Percentiles rank a stretch among this genome's conserved stretches.
These are phyloP conservation scores for Phellinidium pouzarii DNA, from an alignment of 1,284 basidiomycete genomes.

Conservation along the genomic window DNA sequence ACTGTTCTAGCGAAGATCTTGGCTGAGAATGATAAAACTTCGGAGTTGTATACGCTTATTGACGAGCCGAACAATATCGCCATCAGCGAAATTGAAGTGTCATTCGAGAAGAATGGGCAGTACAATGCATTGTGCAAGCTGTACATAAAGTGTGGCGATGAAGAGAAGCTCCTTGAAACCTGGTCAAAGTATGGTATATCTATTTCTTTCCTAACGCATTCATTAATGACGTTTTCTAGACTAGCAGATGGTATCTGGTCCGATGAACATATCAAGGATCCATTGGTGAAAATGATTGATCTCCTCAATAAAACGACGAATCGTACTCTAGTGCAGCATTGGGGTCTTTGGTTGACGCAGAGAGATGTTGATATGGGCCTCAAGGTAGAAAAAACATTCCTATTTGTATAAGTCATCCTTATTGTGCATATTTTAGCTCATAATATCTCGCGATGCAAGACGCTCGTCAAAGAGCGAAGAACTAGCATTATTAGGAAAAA, in stretches of 20 bases:
- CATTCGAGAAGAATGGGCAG: conserved; percentile 45
- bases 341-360: conserved; percentile 76
- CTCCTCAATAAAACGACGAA: conserved; percentile 59
- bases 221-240: conserved; percentile 34
- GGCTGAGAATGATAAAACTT: conserved; percentile 52
- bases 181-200: conserved; percentile 58
- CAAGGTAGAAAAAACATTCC: conserved; percentile 42
- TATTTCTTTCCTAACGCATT: conserved; percentile 2
- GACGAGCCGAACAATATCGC: conserved; percentile 53
- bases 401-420: not conserved
- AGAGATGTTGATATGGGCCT: conserved; percentile 65
- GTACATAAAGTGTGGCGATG: conserved; percentile 51
- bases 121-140: conserved; percentile 62
- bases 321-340: conserved; percentile 56
- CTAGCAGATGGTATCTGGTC: conserved; percentile 63
- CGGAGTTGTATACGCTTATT: conserved; percentile 59
- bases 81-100: conserved; percentile 57
- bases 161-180: conserved; percentile 55
- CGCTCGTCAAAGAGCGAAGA: conserved; percentile 50
- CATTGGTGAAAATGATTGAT: conserved; percentile 60
- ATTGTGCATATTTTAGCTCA: conserved; percentile 35
- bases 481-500: conserved; percentile 45
- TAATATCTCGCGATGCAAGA: conserved; percentile 47
- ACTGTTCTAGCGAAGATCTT: conserved; percentile 76
- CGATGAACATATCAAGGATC: conserved; percentile 63